Base-by-base conservation (phyloP, 768 basidiomycete species). In the Lactarius hatsudake region DNA sequence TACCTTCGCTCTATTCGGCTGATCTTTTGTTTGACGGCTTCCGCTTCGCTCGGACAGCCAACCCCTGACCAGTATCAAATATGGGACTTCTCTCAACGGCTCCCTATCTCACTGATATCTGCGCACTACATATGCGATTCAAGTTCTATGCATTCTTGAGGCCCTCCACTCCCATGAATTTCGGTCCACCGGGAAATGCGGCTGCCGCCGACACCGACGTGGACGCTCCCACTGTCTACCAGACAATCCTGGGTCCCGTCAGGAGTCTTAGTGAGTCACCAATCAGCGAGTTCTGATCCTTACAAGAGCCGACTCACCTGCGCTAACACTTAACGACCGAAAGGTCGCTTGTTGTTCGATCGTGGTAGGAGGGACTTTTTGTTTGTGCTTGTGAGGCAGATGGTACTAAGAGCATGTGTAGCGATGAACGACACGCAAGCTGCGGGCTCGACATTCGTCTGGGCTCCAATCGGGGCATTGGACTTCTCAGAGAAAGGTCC, bases 381-480 rank as follows among this genome's bases (percentile, higher is more conserved):
- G 28, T 26, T 34, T 61, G 48, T 42, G n/a, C 10, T 32, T 9
- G 15, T 6, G 17, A 12, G 28, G 28, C 48, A 2, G 38, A 57
- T 26, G 7, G 43, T 36, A 45, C 42, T 42, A 1, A 30, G 20
- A 59, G 66, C n/a, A 62, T 32, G 17, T 59, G 15, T 59, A 83
- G 82, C 86, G 18, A 82, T 83, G 1, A 85, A 91, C 73, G 86
- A 81, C 0, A 81, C 82, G 13, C 79, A 84, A 63, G 80, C 84
- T 7, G 89, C 90, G 32, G 90, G 89, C 1, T 76, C 92, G 61
- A 86, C 85, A 53, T 89, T 88, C 71, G 76, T 92, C 59, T 84
- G 90, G 12, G 79, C 91, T 45, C 84, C 90, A 0, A 80, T 92
- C 17, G 90, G 90, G 17, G 87, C 90, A 5, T 83, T 87, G 3